Percentiles rank a stretch among this genome's conserved stretches.
phyloP scores from a whole-genome alignment of 1,284 basidiomycete species.

The Boletus mariae region DNA sequence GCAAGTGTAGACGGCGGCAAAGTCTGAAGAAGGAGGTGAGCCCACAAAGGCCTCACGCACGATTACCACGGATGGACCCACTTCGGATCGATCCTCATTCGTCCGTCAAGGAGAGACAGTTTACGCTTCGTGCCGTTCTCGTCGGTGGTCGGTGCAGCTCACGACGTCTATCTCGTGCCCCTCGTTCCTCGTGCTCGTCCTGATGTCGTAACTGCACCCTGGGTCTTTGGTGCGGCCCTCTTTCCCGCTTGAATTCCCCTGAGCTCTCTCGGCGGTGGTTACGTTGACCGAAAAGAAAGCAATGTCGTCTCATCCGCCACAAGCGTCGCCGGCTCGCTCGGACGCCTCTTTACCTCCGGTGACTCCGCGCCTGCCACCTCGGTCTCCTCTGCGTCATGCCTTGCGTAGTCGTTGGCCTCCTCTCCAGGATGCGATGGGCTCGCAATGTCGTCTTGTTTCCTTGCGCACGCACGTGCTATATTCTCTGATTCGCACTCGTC shows the following conservation, averaged over 20 bases:
- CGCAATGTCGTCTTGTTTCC: constrained; percentile 18
- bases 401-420: constrained; percentile 42
- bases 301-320: constrained; percentile 19
- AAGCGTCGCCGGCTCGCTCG: constrained; percentile 51
- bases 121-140: constrained; percentile 55
- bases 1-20: constrained; percentile 7
- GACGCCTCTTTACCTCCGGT: constrained; percentile 40
- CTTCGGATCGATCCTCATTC: constrained; percentile 50
- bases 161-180: not conserved
- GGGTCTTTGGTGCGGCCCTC: constrained; percentile 62
- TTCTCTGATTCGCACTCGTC: constrained; percentile 40
- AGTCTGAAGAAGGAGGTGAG: not conserved
- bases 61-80: constrained; percentile 35
- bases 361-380: constrained; percentile 64
- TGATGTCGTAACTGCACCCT: constrained; percentile 16
- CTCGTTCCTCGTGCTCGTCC: not conserved
- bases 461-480: constrained; percentile 18
- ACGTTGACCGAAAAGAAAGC: constrained; percentile 69
- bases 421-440: constrained; percentile 5
- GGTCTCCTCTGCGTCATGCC: constrained; percentile 38
- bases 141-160: constrained; percentile 45
- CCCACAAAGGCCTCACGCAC: not conserved
- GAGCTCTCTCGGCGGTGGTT: constrained; percentile 51
- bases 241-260: constrained; percentile 47
- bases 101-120: constrained; percentile 53